These are phyloP conservation scores for Penicillium sp. DNA, from an alignment of 2,329 filamentous ascomycete species.

Conservation along the genomic window DNA sequence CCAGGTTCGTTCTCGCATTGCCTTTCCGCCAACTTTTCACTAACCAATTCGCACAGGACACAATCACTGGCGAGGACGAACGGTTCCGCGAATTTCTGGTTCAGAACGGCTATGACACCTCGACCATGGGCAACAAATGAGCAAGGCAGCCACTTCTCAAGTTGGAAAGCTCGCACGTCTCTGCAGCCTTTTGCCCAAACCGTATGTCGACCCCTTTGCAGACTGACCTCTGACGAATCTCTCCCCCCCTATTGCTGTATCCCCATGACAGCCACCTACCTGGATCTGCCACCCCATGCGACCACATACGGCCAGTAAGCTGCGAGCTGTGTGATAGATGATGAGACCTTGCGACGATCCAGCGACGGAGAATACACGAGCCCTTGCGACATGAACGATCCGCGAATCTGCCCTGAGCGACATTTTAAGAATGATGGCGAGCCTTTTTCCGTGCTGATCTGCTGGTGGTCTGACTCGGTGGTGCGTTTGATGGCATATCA, in stretches of 20 bases:
- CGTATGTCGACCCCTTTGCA: not conserved
- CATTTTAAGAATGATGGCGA: conserved; percentile 1
- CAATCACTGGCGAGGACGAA: conserved; percentile 72
- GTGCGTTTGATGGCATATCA: too few species aligned
- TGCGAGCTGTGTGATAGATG: not conserved
- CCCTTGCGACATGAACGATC: conserved; percentile 11
- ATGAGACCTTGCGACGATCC: conserved; percentile 10
- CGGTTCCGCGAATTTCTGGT: conserved; percentile 72
- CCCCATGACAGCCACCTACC: not conserved
- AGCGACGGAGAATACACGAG: not conserved
- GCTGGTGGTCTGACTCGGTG: conserved; percentile 13
- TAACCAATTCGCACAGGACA: conserved; percentile 59
- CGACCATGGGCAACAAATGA: conserved; percentile 48
- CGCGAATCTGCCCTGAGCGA: not conserved
- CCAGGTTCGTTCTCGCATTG: conserved; percentile 38
- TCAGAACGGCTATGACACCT: conserved; percentile 71
- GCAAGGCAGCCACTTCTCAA: not conserved
- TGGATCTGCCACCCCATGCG: conserved; percentile 15
- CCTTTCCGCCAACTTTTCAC: not conserved
- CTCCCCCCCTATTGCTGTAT: not conserved
- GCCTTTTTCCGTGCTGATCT: conserved; percentile 13
- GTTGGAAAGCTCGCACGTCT: not conserved
- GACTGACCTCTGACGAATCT: not conserved
- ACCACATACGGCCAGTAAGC: conserved; percentile 3
- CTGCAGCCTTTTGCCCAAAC: not conserved